A percentile compares a stretch with the other conserved stretches of the same genome.
Evolutionary conservation across 129 eudicot species (phyloP).

Genomic region (Chrysanthemum lavandulifolium): DNA sequence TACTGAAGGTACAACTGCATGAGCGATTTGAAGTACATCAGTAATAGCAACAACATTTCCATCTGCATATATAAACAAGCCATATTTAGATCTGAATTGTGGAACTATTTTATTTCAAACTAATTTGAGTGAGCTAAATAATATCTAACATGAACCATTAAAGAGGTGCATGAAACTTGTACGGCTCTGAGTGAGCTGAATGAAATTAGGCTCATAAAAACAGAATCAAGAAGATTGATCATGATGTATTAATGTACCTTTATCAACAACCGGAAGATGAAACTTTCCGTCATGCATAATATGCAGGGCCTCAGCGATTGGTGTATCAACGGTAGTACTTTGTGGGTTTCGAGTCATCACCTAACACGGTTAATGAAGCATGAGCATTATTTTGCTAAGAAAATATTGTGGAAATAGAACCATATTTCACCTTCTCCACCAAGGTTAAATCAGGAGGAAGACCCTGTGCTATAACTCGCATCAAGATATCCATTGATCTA

Average conservation of each 20-base stretch:
- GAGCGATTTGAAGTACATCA: conserved; percentile 89
- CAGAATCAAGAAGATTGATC: not conserved
- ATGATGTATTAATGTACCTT: conserved; percentile 45
- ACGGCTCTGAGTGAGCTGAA: not conserved
- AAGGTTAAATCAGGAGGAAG: conserved; percentile 76
- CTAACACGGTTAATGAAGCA: conserved; percentile 35
- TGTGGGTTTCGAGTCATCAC: conserved; percentile 98
- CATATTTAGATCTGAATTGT: too few species aligned
- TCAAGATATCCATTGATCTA: conserved; percentile 81
- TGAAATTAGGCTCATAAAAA: not conserved
- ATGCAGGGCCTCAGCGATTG: conserved; percentile 94
- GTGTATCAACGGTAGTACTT: conserved; percentile 83
- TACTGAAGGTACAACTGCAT: conserved; percentile 92
- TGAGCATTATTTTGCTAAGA: not conserved
- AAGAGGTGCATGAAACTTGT: not conserved
- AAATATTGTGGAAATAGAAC: not conserved
- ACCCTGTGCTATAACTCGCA: conserved; percentile 85
- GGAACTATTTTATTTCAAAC: not conserved
- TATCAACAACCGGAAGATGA: conserved; percentile 92
- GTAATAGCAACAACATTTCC: conserved; percentile 73
- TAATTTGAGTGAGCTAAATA: not conserved
- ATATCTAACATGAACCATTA: not conserved
- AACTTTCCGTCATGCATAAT: conserved; percentile 94
- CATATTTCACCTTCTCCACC: conserved; percentile 71
- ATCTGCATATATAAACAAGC: conserved; percentile 45